Evolutionary conservation across 306 rosid genomes (phyloP).

Genomic region (Ammopiptanthus mongolicus): DNA sequence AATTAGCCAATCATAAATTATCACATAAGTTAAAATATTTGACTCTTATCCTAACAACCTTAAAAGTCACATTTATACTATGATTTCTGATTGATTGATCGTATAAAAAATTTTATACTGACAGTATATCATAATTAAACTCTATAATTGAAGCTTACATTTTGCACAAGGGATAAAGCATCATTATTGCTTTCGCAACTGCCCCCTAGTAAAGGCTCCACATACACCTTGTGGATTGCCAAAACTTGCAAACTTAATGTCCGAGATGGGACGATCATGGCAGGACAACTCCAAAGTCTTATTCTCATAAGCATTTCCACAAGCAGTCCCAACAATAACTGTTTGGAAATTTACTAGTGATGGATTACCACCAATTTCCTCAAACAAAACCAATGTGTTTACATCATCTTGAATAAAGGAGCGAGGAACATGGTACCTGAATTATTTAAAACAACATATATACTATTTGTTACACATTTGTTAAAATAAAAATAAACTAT

Average conservation of each 20-base stretch:
- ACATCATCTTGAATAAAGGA: constrained; percentile 30
- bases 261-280: constrained; percentile 32
- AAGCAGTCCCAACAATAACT: constrained; percentile 10
- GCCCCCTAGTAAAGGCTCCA: constrained; percentile 29
- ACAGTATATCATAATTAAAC: too few relatives aligned
- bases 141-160: background rate
- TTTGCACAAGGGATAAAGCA: constrained; percentile 15
- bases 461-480: background rate
- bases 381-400: constrained; percentile 47
- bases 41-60: too few relatives aligned
- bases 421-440: constrained; percentile 55
- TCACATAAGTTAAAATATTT: too few relatives aligned
- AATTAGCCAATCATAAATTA: too few relatives aligned
- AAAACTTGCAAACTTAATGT: constrained; percentile 30
- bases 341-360: constrained; percentile 37
- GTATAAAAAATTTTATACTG: too few relatives aligned
- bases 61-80: too few relatives aligned
- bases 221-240: constrained; percentile 30
- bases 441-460: background rate
- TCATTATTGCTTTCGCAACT: constrained; percentile 8
- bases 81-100: too few relatives aligned
- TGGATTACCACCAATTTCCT: constrained; percentile 53
- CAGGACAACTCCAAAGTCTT: constrained; percentile 40
- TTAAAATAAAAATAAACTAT: too few relatives aligned
- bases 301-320: constrained; percentile 36